Conservation (phyloP, 139 green algal genomes). For the Yamagishiella unicocca region DNA sequence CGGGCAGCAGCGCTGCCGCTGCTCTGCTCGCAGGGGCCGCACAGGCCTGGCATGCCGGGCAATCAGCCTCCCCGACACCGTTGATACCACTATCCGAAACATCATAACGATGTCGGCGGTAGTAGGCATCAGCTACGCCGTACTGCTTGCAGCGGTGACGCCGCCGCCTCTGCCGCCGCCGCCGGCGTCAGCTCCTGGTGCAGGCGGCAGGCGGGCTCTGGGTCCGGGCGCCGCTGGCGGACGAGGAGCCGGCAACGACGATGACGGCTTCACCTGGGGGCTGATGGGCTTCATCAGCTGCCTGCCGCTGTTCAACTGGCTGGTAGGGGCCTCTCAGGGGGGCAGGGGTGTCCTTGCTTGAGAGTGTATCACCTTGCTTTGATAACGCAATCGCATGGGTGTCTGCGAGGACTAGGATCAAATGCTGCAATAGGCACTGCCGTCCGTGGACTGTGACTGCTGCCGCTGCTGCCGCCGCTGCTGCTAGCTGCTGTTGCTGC, state of each 20-base stretch:
- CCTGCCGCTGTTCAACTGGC: slow-evolving; percentile 42
- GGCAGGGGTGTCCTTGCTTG: too few species aligned
- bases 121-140: slow-evolving; percentile 25
- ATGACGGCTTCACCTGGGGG: slow-evolving; percentile 45
- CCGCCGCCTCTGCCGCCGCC: not conserved
- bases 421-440: too few species aligned
- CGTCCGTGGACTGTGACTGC: too few species aligned
- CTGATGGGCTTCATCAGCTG: slow-evolving; percentile 47
- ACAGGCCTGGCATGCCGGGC: not conserved
- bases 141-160: slow-evolving; percentile 13
- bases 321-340: slow-evolving; percentile 35
- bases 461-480: too few species aligned
- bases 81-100: slow-evolving; percentile 26
- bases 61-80: not conserved
- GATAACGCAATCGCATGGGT: too few species aligned
- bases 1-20: too few species aligned
- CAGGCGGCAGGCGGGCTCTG: too few species aligned
- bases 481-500: too few species aligned
- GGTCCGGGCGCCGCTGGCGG: not conserved
- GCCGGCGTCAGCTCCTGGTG: not conserved
- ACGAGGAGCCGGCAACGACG: not conserved
- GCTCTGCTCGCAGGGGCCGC: not conserved
- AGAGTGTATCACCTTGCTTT: too few species aligned
- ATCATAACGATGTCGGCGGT: slow-evolving; percentile 3
- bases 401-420: too few species aligned